Percentiles rank a stretch among this genome's conserved stretches.
Conservation (phyloP, 2,329 filamentous ascomycete species). For the Ophiostoma himal-ulmi region DNA sequence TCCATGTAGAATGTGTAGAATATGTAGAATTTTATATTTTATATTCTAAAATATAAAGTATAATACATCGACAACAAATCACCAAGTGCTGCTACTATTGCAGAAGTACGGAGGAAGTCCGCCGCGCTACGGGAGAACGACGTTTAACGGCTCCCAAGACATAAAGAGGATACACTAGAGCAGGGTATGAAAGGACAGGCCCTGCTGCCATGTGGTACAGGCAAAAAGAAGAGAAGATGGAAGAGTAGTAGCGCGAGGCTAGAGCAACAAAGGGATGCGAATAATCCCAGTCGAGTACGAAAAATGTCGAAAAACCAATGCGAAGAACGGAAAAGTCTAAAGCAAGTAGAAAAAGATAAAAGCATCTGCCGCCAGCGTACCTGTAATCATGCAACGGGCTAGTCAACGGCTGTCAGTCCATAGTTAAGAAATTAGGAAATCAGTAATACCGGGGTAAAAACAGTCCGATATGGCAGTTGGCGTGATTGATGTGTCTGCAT, state of each 20-base stretch:
- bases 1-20: neutral
- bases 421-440: neutral
- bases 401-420: neutral
- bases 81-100: too few relatives aligned
- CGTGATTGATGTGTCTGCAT: neutral
- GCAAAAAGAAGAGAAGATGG: neutral
- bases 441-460: conserved; percentile 1
- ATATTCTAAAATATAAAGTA: too few relatives aligned
- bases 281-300: neutral
- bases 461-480: neutral
- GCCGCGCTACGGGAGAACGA: neutral
- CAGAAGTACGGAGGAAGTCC: neutral
- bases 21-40: neutral
- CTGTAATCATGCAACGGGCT: neutral
- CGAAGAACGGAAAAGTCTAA: neutral
- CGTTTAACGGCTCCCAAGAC: neutral
- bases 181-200: neutral
- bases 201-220: neutral
- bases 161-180: neutral
- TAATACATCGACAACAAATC: too few relatives aligned
- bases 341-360: neutral
- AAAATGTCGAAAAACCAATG: neutral
- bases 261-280: neutral
- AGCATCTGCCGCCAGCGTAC: neutral
- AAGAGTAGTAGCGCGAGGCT: neutral